Base-by-base conservation (phyloP, 495 filamentous ascomycete species). In the Aspergillus bertholletiae region DNA sequence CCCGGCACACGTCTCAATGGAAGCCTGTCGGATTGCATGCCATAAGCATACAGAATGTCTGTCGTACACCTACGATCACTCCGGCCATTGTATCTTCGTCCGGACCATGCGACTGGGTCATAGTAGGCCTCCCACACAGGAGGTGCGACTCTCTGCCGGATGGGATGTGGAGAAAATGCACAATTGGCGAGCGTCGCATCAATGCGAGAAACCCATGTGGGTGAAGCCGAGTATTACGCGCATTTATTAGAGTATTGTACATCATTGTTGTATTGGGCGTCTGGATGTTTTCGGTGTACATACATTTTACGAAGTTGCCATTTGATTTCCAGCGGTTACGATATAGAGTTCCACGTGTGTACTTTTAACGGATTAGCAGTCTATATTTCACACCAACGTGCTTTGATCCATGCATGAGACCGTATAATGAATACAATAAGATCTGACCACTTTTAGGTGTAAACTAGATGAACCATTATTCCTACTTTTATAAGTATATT, bases 111-210 rank as follows among this genome's bases (percentile, higher is more conserved):
- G 69, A 9, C 51, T 70, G 18, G 69, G 69, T 9, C 28, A 46
- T 12, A 54, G 49, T 6, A 59, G 45, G 26, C 52, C 40, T 1
- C 35, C 46, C 21, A 58, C 37, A 5, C 2, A 37, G 5, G 37
- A 51, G 11, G 51, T 57, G 20, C 56, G 53, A 8, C 56, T 62
- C 34, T 59, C 66, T 13, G 62, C 69, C 23, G 69, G 69, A 32
- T 72, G 69, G 69, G 65, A 72, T 24, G 54, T 65, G 26, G 55
- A 62, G 12, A 70, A 66, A 49, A 69, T 72, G 39, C 49, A 58
- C 22, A 47, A 41, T 9, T 72, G 60, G 61, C 57, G 54, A 1
- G 50, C 51, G 7, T 43, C 22, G 5, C 56, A 65, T 28, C 39
- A 30, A 32, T 70, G 65, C 40, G 48, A 50, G 37, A 55, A 52